These are phyloP conservation scores for Pyrus pyrifolia DNA, from an alignment of 306 rosid genomes.

Conservation along the genomic window DNA sequence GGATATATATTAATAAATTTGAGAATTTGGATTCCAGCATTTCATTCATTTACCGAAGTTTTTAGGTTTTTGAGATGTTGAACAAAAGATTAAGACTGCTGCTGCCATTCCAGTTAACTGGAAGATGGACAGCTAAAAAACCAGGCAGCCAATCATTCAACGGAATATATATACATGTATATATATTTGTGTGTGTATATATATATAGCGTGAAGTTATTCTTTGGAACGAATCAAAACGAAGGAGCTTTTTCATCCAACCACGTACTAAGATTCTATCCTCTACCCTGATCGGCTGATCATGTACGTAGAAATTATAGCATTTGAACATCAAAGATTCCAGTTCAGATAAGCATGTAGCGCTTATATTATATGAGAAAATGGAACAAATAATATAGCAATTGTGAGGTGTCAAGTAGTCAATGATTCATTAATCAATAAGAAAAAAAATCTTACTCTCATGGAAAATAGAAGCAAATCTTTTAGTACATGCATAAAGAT, in stretches of 20 bases:
- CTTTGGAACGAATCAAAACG: background rate
- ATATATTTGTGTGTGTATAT: background rate
- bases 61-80: background rate
- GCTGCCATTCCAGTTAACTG: background rate
- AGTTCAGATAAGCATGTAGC: background rate
- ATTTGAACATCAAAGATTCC: background rate
- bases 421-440: background rate
- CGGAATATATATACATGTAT: background rate
- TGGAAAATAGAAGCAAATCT: background rate
- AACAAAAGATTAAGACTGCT: background rate
- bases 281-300: background rate
- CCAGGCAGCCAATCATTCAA: too few species aligned
- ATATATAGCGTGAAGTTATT: background rate
- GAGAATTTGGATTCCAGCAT: background rate
- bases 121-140: background rate
- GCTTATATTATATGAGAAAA: background rate
- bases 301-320: background rate
- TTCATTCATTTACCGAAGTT: background rate
- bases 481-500: background rate
- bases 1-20: background rate
- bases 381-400: background rate
- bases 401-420: background rate
- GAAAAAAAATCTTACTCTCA: background rate
- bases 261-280: background rate
- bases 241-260: background rate